phyloP scores from a whole-genome alignment of 768 basidiomycete species.

The Agaricus bisporus region DNA sequence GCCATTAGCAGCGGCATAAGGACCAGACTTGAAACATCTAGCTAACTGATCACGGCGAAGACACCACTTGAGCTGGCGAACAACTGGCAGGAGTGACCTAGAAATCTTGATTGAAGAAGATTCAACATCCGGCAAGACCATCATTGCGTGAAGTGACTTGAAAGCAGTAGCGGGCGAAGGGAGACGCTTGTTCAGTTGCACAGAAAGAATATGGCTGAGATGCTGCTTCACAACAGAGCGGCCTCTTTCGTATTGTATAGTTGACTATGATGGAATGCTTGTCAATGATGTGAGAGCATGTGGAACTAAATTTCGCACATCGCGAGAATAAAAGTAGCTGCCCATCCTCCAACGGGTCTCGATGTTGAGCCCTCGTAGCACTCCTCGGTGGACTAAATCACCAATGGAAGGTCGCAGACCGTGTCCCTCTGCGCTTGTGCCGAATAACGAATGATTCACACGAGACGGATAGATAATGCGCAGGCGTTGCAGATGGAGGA shows the following conservation, averaged over 20 bases:
- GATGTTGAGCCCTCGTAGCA: constrained; percentile 62
- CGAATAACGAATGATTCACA: constrained; percentile 60
- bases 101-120: constrained; percentile 51
- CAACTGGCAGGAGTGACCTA: constrained; percentile 54
- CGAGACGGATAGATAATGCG: constrained; percentile 62
- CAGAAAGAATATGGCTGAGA: constrained; percentile 44
- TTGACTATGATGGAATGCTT: constrained; percentile 37
- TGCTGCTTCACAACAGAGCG: constrained; percentile 47
- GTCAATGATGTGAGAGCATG: constrained; percentile 4
- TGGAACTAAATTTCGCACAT: constrained; percentile 32
- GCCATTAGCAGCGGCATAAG: constrained; percentile 21
- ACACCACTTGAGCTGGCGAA: constrained; percentile 69
- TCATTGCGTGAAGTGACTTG: background rate
- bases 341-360: constrained; percentile 65
- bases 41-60: constrained; percentile 59
- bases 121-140: constrained; percentile 52
- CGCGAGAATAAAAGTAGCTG: constrained; percentile 55
- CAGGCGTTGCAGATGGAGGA: constrained; percentile 57
- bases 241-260: constrained; percentile 59
- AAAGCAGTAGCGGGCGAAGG: constrained; percentile 5
- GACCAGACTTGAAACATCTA: constrained; percentile 44
- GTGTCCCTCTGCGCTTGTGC: constrained; percentile 45
- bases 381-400: constrained; percentile 64
- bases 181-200: constrained; percentile 44
- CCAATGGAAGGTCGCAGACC: constrained; percentile 57